Percentiles rank a stretch among this genome's conserved stretches.
phyloP scores from a whole-genome alignment of 192 early-diverging fungal species.

The Backusella parvicylindrica region DNA sequence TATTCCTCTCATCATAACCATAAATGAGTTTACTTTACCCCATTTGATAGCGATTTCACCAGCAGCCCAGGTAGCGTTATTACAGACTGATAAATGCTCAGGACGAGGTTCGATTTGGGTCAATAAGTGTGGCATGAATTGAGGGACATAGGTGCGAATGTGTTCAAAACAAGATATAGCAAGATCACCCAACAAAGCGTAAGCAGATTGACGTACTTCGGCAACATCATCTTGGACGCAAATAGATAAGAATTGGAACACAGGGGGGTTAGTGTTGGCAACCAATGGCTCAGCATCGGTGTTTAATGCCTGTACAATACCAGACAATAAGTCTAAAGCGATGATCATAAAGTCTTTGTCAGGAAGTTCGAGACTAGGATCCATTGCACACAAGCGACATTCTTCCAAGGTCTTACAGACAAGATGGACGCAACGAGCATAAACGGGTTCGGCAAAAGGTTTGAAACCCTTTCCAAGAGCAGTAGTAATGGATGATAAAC shows the following conservation, averaged over 20 bases:
- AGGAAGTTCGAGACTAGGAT: slow-evolving; percentile 61
- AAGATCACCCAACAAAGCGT: slow-evolving; percentile 95
- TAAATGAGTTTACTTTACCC: slow-evolving; percentile 38
- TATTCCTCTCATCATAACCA: too few species aligned
- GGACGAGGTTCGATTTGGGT: slow-evolving; percentile 69
- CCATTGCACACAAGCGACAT: slow-evolving; percentile 50
- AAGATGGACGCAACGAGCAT: slow-evolving; percentile 86
- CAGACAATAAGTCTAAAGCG: slow-evolving; percentile 91
- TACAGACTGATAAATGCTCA: slow-evolving; percentile 85
- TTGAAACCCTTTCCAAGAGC: slow-evolving; percentile 84
- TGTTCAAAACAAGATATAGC: slow-evolving; percentile 86
- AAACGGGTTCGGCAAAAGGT: slow-evolving; percentile 82
- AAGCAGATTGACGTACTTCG: slow-evolving; percentile 94
- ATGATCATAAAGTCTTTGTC: slow-evolving; percentile 98
- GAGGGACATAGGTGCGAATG: slow-evolving; percentile 75
- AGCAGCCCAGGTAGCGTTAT: slow-evolving; percentile 97
- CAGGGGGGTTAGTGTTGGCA: slow-evolving; percentile 60
- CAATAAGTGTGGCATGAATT: slow-evolving; percentile 77
- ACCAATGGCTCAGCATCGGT: slow-evolving; percentile 73
- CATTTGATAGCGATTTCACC: slow-evolving; percentile 94
- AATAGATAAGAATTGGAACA: slow-evolving; percentile 75
- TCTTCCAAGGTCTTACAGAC: slow-evolving; percentile 78
- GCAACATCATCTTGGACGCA: slow-evolving; percentile 66
- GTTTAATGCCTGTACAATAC: slow-evolving; percentile 90
- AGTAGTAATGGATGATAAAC: slow-evolving; percentile 53